Base-by-base conservation (phyloP, 306 rosid genomes). In the Medicago lupulina region DNA sequence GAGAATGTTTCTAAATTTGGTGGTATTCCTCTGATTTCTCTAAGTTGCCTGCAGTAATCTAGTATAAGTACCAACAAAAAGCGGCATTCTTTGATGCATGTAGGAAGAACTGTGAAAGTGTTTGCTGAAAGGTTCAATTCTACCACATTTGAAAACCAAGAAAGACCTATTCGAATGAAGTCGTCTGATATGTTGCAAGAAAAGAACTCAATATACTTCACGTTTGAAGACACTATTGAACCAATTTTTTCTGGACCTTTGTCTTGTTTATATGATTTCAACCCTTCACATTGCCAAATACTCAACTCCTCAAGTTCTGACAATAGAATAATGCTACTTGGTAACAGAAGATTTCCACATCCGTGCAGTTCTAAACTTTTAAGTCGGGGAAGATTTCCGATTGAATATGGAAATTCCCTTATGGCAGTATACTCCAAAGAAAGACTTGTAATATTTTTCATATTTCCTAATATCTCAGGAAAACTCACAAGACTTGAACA, bases 1-100 rank as follows among this genome's bases (percentile, higher is more conserved):
- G 57, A 67, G 10, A 67, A 44, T 67, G 57, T 67, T 17, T 67
- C 72, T 67, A 67, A 11, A 19, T 66, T 66, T 4, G 72, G 72
- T 43, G 72, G 57, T 43, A 67, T 10, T 6, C 70, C 70, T 64
- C 70, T 15, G 8, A 64, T 64, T 53, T 76, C 68, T 13, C 4
- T 12, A 5, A 76, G 74, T 16, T 14, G 0, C 57, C 10, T 55
- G 21, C 80, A 76, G 14, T n/a, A 16, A 36, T 34, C 46, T 44
- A 62, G 54, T 9, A 0, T 9, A 57, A 15, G 19, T 34, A 28
- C 34, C 0, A 36, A 9, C 62, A 57, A 57, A 19, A 57, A 6
- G 34, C 7, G 62, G 9, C 62, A 57, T 21, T 57, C 69, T 54
- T 57, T 28, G 3, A 77, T 25, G 62, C 61, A n/a, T 43, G 13